phyloP scores from a whole-genome alignment of 2,329 filamentous ascomycete genomes.

The Venturia aucupariae region DNA sequence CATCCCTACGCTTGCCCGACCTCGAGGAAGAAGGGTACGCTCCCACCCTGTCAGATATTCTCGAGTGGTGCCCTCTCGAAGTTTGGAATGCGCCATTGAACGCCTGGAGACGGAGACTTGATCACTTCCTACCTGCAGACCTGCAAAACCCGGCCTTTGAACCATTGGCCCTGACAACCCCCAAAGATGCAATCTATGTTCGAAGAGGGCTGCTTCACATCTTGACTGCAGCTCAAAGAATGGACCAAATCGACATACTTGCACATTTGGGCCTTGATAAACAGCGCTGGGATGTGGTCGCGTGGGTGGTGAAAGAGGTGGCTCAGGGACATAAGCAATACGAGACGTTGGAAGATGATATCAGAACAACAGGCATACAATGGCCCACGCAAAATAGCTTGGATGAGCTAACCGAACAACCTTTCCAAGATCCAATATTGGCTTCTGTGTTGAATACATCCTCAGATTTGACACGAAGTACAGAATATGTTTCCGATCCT shows the following conservation, averaged over 20 bases:
- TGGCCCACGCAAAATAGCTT: neutral
- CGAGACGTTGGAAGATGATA: neutral
- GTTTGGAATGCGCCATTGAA: neutral
- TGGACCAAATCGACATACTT: slow-evolving; percentile 30
- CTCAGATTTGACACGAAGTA: neutral
- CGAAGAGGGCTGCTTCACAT: neutral
- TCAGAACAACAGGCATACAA: slow-evolving; percentile 1
- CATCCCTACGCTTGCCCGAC: neutral
- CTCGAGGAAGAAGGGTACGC: neutral
- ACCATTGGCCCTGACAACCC: slow-evolving; percentile 17
- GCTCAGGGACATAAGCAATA: neutral
- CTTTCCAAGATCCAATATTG: neutral
- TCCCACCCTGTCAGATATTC: neutral
- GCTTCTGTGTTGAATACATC: neutral
- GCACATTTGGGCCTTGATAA: slow-evolving; percentile 30
- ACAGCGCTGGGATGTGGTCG: slow-evolving; percentile 34
- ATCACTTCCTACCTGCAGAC: slow-evolving; percentile 3
- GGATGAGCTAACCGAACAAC: neutral
- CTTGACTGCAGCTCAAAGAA: slow-evolving; percentile 6
- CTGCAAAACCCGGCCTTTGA: slow-evolving; percentile 17
- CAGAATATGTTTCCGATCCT: neutral
- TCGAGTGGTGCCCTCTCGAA: neutral
- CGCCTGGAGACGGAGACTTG: neutral
- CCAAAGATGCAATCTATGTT: neutral
- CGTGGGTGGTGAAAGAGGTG: slow-evolving; percentile 26